These are phyloP conservation scores for Aspergillus luchuensis DNA, from an alignment of 2,329 filamentous ascomycete species.

Conservation along the genomic window DNA sequence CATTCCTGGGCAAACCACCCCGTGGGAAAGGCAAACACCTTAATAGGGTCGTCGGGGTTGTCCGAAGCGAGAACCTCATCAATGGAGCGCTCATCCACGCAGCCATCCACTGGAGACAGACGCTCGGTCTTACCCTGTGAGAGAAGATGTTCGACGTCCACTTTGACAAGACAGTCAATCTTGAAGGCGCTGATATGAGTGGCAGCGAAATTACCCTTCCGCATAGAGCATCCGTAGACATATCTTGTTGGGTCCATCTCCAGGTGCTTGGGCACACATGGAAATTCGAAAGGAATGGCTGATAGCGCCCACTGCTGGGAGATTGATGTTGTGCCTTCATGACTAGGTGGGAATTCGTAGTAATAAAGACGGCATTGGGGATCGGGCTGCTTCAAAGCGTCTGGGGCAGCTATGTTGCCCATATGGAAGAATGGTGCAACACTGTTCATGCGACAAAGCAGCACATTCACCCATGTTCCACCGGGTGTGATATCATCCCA, in stretches of 20 bases:
- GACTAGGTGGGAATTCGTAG: conserved; percentile 56
- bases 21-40: conserved; percentile 62
- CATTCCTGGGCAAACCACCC: conserved; percentile 69
- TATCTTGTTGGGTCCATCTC: conserved; percentile 63
- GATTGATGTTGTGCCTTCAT: conserved; percentile 42
- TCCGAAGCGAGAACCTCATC: conserved; percentile 52
- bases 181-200: conserved; percentile 4
- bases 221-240: conserved; percentile 68
- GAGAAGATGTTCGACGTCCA: conserved; percentile 34
- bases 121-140: conserved; percentile 51
- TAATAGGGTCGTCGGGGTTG: conserved; percentile 58
- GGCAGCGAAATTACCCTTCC: conserved; percentile 13
- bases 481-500: conserved; percentile 58
- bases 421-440: conserved; percentile 66
- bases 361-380: conserved; percentile 65
- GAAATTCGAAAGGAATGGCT: conserved; percentile 69
- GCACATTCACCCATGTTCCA: conserved; percentile 58
- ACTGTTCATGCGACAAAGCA: conserved; percentile 68
- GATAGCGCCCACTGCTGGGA: conserved; percentile 66
- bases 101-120: conserved; percentile 58
- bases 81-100: conserved; percentile 61
- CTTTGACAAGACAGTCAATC: conserved; percentile 17
- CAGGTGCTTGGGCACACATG: conserved; percentile 56
- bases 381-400: conserved; percentile 55
- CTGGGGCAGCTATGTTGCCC: conserved; percentile 62